phyloP scores from a whole-genome alignment of 2,329 filamentous ascomycete genomes.

The Hypoxylon sp. region DNA sequence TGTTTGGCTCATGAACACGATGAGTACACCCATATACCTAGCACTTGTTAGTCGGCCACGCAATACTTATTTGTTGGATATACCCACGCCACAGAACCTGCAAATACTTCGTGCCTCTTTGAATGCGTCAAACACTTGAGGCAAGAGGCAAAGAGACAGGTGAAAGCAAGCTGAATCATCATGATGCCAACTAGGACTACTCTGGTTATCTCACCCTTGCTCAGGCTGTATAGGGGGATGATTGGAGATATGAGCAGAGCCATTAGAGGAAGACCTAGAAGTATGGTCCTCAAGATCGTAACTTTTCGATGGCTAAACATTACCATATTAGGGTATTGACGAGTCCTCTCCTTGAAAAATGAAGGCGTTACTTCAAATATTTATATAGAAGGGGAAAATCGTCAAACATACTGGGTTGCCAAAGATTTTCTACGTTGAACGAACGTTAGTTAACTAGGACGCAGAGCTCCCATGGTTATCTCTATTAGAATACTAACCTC shows the following conservation, averaged over 20 bases:
- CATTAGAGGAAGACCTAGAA: slow-evolving; percentile 22
- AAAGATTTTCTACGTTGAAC: slow-evolving; percentile 18
- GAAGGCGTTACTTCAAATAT: background rate
- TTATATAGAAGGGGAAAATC: background rate
- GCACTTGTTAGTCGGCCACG: background rate
- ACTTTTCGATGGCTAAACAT: background rate
- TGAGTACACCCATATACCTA: slow-evolving; percentile 35
- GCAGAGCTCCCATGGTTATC: background rate
- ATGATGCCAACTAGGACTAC: slow-evolving; percentile 24
- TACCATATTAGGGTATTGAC: background rate
- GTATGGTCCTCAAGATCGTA: background rate
- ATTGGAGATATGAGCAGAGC: slow-evolving; percentile 29
- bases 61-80: background rate
- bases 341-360: slow-evolving; percentile 3
- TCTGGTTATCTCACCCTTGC: slow-evolving; percentile 28
- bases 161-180: slow-evolving; percentile 36
- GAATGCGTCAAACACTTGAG: slow-evolving; percentile 30
- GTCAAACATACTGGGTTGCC: slow-evolving; percentile 7
- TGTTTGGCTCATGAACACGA: slow-evolving; percentile 32
- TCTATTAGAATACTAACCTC: slow-evolving; percentile 15
- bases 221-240: slow-evolving; percentile 33
- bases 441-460: slow-evolving; percentile 6
- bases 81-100: slow-evolving; percentile 36
- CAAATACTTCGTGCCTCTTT: slow-evolving; percentile 38
- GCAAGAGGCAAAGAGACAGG: slow-evolving; percentile 24